Evolutionary conservation across 371 early-diverging fungal genomes (phyloP), one percentile per base, ranked within the genome.

Genomic region (Dichotomocladium elegans): DNA sequence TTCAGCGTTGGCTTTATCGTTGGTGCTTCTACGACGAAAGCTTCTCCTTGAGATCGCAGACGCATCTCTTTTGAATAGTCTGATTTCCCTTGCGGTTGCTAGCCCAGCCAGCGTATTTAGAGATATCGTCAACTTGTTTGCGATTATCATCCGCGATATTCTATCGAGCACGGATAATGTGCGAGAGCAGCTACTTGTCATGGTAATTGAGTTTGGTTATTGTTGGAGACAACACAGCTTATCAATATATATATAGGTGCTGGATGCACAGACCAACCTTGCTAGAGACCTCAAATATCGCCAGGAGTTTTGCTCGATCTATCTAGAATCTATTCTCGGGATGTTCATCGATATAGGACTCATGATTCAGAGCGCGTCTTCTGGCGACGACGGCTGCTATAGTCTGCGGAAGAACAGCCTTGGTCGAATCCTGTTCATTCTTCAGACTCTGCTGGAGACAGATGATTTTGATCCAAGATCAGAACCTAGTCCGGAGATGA

Each of bases 331-430:
- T 25, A 59, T 85, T 4, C 66, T 91, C 35, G 68, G 68, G 19
- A 60, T 85, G 14, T 87, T 89, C 63, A 77, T 87, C 11, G 90
- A 89, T 11, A 84, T 82, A 45, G 87, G 85, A 11, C 81, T 85
- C 11, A 77, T 74, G 2, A 74, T 84, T 17, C 85, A 87, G n/a
- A n/a, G n/a, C n/a, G n/a, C n/a, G n/a, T n/a, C n/a, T n/a, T n/a
- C n/a, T n/a, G n/a, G n/a, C n/a, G n/a, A n/a, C n/a, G n/a, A n/a
- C n/a, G n/a, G n/a, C n/a, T n/a, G n/a, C n/a, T n/a, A n/a, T n/a
- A n/a, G n/a, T n/a, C n/a, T n/a, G n/a, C n/a, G n/a, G n/a, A n/a
- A n/a, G n/a, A n/a, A n/a, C n/a, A n/a, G n/a, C 9, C 37, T 37
- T n/a, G 37, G 17, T 17, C n/a, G 37, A 37, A 37, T 37, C 17